These are phyloP conservation scores for Curvularia eragrostidis DNA, from an alignment of 2,329 filamentous ascomycete species.

Conservation along the genomic window DNA sequence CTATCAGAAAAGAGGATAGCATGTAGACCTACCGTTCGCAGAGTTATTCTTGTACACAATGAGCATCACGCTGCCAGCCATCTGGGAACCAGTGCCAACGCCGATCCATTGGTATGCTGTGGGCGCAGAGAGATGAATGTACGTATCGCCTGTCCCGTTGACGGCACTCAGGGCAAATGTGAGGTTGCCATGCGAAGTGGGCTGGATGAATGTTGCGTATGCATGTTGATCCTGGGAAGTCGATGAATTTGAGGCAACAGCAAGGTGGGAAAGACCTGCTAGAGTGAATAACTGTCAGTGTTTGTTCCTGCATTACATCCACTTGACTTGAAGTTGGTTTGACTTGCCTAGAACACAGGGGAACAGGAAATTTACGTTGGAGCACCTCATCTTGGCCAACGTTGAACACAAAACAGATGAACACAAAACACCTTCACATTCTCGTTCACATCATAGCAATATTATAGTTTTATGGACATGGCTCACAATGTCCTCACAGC, in stretches of 20 bases:
- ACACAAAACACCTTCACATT: neutral
- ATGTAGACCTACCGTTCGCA: neutral
- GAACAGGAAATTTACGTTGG: neutral
- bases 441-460: neutral
- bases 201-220: neutral
- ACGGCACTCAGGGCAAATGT: neutral
- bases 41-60: neutral
- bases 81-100: neutral
- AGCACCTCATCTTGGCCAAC: neutral
- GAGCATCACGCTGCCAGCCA: neutral
- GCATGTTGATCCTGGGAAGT: neutral
- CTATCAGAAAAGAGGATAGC: neutral
- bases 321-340: neutral
- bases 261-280: neutral
- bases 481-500: neutral
- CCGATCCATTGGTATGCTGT: neutral
- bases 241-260: neutral
- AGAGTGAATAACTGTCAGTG: neutral
- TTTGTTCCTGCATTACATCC: neutral
- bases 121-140: neutral
- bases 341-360: neutral
- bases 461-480: neutral
- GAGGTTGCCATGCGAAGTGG: neutral
- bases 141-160: neutral
- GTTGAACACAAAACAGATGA: neutral